Evolutionary conservation across 1,284 basidiomycete genomes (phyloP).

Genomic region (Fomitopsis schrenkii): DNA sequence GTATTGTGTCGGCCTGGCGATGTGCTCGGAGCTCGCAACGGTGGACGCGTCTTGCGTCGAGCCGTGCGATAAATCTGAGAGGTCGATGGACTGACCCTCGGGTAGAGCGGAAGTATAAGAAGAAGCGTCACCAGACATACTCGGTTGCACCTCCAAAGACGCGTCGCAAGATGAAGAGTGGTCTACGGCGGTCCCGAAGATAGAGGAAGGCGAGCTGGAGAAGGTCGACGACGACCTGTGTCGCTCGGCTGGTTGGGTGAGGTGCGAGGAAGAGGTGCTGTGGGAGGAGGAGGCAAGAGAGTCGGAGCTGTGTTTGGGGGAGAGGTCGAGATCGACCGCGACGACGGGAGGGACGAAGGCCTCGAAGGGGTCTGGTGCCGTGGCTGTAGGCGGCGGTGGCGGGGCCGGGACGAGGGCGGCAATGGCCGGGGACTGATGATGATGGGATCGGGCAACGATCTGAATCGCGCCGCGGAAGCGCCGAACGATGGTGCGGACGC

Average conservation of each 20-base stretch:
- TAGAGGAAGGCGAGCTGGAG: background rate
- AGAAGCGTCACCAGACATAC: background rate
- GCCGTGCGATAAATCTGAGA: background rate
- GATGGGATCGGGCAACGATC: conserved; percentile 3
- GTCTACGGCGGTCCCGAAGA: background rate
- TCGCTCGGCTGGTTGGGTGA: background rate
- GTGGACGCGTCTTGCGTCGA: background rate
- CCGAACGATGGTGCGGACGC: conserved; percentile 6
- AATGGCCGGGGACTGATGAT: conserved; percentile 5
- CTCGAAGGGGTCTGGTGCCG: background rate
- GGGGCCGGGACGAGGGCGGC: background rate
- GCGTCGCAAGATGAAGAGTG: background rate
- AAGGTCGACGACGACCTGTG: background rate
- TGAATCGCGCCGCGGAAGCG: conserved; percentile 4
- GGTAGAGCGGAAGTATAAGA: background rate
- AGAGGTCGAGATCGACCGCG: conserved; percentile 2
- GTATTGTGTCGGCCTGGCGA: background rate
- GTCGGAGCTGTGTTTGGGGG: conserved; percentile 1
- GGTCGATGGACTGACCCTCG: background rate
- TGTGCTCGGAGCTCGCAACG: background rate
- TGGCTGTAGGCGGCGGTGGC: background rate
- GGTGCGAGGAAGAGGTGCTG: background rate
- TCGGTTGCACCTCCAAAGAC: background rate
- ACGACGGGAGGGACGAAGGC: background rate
- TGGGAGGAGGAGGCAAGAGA: background rate